These are phyloP conservation scores for Eucalyptus viminalis DNA, from an alignment of 345 rosid species.

Conservation along the genomic window DNA sequence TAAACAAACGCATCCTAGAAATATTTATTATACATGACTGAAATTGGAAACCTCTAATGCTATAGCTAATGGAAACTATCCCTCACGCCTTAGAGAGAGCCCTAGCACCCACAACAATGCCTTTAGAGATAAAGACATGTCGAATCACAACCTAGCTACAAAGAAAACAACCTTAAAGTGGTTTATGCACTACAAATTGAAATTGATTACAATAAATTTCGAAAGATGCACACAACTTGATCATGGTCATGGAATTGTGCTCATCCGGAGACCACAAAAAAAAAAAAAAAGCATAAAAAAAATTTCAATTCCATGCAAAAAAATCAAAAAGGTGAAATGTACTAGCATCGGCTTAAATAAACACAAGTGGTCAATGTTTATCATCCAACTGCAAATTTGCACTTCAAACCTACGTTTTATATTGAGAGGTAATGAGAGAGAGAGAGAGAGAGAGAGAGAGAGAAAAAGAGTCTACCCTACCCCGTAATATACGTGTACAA, in stretches of 20 bases:
- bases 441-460: not conserved
- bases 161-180: not conserved
- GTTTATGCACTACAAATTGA: not conserved
- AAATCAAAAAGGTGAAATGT: not conserved
- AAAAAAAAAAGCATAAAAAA: not conserved
- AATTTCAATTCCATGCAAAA: not conserved
- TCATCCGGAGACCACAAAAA: not conserved
- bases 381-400: constrained; percentile 7
- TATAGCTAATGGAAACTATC: not conserved
- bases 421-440: not conserved
- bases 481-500: not conserved
- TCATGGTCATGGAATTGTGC: not conserved
- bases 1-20: not conserved
- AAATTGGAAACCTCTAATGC: not conserved
- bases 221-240: not conserved
- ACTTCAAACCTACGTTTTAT: not conserved
- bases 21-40: not conserved
- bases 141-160: not conserved
- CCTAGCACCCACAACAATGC: not conserved
- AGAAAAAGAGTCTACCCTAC: not conserved
- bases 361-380: not conserved
- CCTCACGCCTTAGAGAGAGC: not conserved
- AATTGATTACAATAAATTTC: no score
- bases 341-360: not conserved
- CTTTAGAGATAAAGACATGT: not conserved